Evolutionary conservation across 768 basidiomycete species (phyloP), one percentile per base, ranked within the genome.

Genomic region (Sistotremastrum suecicum): DNA sequence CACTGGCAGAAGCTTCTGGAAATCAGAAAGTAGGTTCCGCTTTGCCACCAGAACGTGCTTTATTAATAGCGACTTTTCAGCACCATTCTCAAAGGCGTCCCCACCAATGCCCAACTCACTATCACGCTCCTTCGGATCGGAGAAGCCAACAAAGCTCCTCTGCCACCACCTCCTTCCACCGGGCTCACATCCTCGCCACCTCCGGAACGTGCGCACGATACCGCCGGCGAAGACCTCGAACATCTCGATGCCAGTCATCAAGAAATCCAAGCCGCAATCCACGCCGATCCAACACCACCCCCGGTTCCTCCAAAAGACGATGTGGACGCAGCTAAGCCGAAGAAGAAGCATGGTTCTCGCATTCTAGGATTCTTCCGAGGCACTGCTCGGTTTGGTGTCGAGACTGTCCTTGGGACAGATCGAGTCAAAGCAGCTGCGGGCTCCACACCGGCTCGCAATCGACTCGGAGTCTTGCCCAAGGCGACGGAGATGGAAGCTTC

Each of bases 61-160:
- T 2, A 11, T 28, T 12, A 4, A 9, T 40, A 11, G 34, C 39
- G 30, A 45, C 20, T 34, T 9, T 41, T 54, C 39, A 63, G 62
- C 39, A 58, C 66, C 7, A 50, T 70, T 37, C 57, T 71, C 30
- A 51, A 51, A 2, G 66, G 66, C 12, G 65, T 65, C 0, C 69
- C 69, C 6, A 69, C 68, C 38, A 68, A 71, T 48, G 63, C 65
- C 32, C 69, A 71, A 48, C 61, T 71, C 7, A 54, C 67, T 8
- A 49, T 69, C 20, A 65, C 67, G 6, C 53, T 71, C 12, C 57
- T 69, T 3, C 62, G 69, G 4, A 54, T 67, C 29, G 67, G 62
- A 4, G 69, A 71, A 49, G 55, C 47, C 30, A 56, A 57, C 37
- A 60, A 62, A 34, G 52, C 58, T 3, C 69, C 69, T 2, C 48